A percentile compares a stretch with the other conserved stretches of the same genome.
These are phyloP conservation scores for Rhododendron simsii DNA, from an alignment of 148 eudicot species.

Conservation along the genomic window DNA sequence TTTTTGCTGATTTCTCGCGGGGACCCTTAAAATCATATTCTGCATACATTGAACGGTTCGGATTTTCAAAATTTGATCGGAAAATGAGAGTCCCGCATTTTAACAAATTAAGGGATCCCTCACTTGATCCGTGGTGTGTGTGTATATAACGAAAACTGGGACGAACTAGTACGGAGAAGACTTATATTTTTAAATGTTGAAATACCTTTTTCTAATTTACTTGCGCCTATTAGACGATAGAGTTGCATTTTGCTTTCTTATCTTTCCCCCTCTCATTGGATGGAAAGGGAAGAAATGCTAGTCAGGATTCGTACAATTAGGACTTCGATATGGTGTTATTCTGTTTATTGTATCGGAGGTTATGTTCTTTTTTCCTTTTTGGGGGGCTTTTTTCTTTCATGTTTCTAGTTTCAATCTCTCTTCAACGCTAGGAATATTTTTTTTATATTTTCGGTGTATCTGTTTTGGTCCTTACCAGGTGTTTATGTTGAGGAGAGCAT, in stretches of 20 bases:
- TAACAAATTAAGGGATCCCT: too few species aligned
- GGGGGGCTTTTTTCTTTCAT: neutral
- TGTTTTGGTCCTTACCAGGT: constrained; percentile 29
- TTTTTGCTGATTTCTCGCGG: too few species aligned
- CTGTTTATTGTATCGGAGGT: too few species aligned
- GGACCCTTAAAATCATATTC: too few species aligned
- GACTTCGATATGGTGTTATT: too few species aligned
- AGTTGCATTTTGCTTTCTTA: neutral
- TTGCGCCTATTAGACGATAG: neutral
- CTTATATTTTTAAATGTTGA: neutral
- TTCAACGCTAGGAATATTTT: neutral
- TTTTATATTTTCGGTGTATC: neutral
- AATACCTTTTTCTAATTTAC: neutral
- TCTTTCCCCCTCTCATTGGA: neutral
- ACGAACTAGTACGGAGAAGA: neutral
- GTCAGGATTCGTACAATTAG: neutral
- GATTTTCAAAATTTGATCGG: too few species aligned
- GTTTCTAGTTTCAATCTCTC: neutral
- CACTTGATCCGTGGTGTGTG: too few species aligned
- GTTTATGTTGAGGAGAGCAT: constrained; percentile 75
- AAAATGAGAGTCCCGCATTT: too few species aligned
- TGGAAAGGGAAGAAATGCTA: neutral
- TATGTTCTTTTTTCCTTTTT: too few species aligned
- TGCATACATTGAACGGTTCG: too few species aligned
- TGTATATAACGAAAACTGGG: neutral